phyloP scores from a whole-genome alignment of 139 green algal species.

The Parachlorella kessleri region DNA sequence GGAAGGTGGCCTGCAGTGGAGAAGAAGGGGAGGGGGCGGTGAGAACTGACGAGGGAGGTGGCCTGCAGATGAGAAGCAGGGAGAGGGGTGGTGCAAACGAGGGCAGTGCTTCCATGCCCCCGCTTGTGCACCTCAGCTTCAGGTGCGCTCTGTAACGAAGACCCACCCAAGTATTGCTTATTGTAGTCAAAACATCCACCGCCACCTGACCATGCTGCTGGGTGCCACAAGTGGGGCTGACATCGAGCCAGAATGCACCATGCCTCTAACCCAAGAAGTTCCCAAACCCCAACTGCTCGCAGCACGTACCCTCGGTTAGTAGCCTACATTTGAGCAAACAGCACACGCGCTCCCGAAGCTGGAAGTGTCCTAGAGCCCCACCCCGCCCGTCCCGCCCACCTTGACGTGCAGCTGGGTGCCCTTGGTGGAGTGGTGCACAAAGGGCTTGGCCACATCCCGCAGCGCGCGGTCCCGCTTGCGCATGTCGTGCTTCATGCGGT shows the following conservation, averaged over 20 bases:
- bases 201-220: no score
- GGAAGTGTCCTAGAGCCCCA: no score
- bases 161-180: no score
- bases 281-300: neutral
- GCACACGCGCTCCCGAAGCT: neutral
- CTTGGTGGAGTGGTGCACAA: neutral
- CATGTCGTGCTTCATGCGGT: slow-evolving; percentile 11
- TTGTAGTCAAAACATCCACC: no score
- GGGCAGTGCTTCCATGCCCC: no score
- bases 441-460: slow-evolving; percentile 14
- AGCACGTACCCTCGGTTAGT: neutral
- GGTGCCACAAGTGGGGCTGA: no score
- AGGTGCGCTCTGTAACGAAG: no score
- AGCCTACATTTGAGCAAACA: neutral
- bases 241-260: neutral
- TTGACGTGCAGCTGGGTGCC: slow-evolving; percentile 13
- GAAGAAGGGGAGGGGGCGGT: no score
- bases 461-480: slow-evolving; percentile 11
- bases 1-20: slow-evolving; percentile 21
- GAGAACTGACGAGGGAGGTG: no score
- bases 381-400: neutral
- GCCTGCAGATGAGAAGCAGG: no score
- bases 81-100: no score
- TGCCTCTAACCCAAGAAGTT: neutral
- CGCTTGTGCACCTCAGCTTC: no score